A percentile compares a stretch with the other conserved stretches of the same genome.
These are phyloP conservation scores for Symbiotaphrina buchneri DNA, from an alignment of 495 filamentous ascomycete species.

Conservation along the genomic window DNA sequence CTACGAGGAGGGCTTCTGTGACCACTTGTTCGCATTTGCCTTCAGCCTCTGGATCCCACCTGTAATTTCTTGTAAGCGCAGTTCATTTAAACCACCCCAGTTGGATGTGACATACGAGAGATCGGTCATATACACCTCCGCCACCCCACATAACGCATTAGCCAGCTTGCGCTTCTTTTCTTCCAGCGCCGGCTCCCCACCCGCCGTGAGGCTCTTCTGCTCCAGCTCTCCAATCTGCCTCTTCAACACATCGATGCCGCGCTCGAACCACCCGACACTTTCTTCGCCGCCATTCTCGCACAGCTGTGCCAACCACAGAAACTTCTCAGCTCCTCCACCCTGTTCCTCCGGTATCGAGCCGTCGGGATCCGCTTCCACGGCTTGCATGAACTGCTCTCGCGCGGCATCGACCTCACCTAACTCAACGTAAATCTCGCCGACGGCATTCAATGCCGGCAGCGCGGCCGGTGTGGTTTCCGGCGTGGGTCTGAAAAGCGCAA, in stretches of 20 bases:
- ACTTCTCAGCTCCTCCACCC: slow-evolving; percentile 81
- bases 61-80: slow-evolving; percentile 7
- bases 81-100: not conserved
- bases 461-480: slow-evolving; percentile 17
- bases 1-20: slow-evolving; percentile 62
- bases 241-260: slow-evolving; percentile 47
- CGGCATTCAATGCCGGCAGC: slow-evolving; percentile 47
- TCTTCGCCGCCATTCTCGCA: slow-evolving; percentile 66
- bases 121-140: slow-evolving; percentile 98
- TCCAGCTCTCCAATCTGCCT: slow-evolving; percentile 33
- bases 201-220: slow-evolving; percentile 8
- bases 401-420: slow-evolving; percentile 58
- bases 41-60: slow-evolving; percentile 81
- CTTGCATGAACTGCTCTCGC: slow-evolving; percentile 38
- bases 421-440: slow-evolving; percentile 73
- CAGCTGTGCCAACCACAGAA: slow-evolving; percentile 87
- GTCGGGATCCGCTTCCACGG: slow-evolving; percentile 49
- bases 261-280: slow-evolving; percentile 75
- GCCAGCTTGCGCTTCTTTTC: slow-evolving; percentile 64
- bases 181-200: slow-evolving; percentile 20
- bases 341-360: slow-evolving; percentile 33
- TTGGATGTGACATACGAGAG: slow-evolving; percentile 27
- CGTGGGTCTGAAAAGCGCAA: slow-evolving; percentile 21
- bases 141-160: slow-evolving; percentile 68
- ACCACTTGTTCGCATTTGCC: slow-evolving; percentile 61